phyloP scores from a whole-genome alignment of 768 basidiomycete species.

The Pisolithus albus region DNA sequence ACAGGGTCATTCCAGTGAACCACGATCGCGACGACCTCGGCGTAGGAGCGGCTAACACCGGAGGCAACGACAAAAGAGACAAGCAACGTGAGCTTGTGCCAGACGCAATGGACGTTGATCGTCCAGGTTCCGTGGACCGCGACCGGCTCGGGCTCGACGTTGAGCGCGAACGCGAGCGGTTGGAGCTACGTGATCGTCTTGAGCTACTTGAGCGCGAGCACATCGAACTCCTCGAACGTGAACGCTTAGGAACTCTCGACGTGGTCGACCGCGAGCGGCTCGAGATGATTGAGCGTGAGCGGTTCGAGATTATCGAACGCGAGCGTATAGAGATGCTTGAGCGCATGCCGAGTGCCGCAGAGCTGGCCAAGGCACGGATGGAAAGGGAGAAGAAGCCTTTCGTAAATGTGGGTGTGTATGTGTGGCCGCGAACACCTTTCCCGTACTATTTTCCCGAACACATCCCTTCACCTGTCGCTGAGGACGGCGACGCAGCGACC shows the following conservation, averaged over 20 bases:
- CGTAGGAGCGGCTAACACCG: neutral
- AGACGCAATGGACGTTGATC: conserved; percentile 13
- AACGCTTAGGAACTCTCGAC: conserved; percentile 24
- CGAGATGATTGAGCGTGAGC: conserved; percentile 22
- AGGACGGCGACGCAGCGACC: conserved; percentile 22
- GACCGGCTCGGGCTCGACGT: conserved; percentile 9
- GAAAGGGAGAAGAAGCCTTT: conserved; percentile 24
- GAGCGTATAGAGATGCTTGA: conserved; percentile 27
- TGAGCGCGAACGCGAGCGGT: conserved; percentile 19
- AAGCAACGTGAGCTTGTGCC: conserved; percentile 15
- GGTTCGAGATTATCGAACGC: conserved; percentile 24
- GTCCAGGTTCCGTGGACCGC: conserved; percentile 12
- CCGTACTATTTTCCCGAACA: conserved; percentile 31
- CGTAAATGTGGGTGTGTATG: conserved; percentile 23
- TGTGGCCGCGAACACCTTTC: conserved; percentile 27
- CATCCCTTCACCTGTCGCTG: conserved; percentile 22
- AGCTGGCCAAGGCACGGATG: conserved; percentile 25
- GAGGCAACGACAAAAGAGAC: conserved; percentile 19
- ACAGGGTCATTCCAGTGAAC: neutral
- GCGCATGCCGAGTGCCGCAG: conserved; percentile 27
- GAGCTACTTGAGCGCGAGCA: conserved; percentile 30
- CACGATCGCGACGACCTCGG: neutral
- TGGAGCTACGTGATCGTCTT: conserved; percentile 17
- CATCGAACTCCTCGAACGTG: conserved; percentile 23
- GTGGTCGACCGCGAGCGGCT: conserved; percentile 25